Conservation (phyloP, 1,284 basidiomycete genomes). For the Fomitopsis pinicola region DNA sequence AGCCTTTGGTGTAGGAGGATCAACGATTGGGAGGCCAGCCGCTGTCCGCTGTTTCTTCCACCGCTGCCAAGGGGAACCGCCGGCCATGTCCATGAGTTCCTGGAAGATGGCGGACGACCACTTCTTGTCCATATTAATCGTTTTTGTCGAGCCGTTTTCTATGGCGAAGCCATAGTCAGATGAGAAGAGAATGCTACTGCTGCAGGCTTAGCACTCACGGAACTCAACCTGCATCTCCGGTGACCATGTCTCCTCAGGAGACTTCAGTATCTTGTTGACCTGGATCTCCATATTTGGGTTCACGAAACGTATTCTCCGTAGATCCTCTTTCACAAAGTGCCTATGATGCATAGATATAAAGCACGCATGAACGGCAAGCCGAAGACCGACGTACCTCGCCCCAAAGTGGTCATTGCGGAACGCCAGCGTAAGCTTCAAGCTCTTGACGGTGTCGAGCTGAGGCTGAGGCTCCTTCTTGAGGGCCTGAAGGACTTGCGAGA, state of each 20-base stretch:
- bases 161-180: background rate
- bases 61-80: conserved; percentile 52
- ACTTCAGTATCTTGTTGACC: conserved; percentile 49
- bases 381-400: conserved; percentile 41
- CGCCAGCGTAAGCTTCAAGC: conserved; percentile 54
- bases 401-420: conserved; percentile 70
- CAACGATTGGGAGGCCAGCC: conserved; percentile 44
- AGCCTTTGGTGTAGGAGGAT: conserved; percentile 25
- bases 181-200: background rate
- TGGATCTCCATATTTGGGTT: conserved; percentile 61
- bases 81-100: conserved; percentile 64
- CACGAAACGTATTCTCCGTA: conserved; percentile 69
- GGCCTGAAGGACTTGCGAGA: conserved; percentile 48
- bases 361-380: background rate
- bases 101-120: conserved; percentile 62
- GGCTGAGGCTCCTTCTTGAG: conserved; percentile 55
- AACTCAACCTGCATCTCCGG: conserved; percentile 58
- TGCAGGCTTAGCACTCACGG: conserved; percentile 39
- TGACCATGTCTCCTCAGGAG: conserved; percentile 48
- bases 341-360: conserved; percentile 30
- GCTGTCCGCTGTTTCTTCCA: conserved; percentile 47
- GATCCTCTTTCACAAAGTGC: conserved; percentile 70
- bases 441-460: conserved; percentile 45
- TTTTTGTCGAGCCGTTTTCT: conserved; percentile 53
- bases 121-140: conserved; percentile 55